phyloP scores from a whole-genome alignment of 192 early-diverging fungal species.

The Coemansia sp. region DNA sequence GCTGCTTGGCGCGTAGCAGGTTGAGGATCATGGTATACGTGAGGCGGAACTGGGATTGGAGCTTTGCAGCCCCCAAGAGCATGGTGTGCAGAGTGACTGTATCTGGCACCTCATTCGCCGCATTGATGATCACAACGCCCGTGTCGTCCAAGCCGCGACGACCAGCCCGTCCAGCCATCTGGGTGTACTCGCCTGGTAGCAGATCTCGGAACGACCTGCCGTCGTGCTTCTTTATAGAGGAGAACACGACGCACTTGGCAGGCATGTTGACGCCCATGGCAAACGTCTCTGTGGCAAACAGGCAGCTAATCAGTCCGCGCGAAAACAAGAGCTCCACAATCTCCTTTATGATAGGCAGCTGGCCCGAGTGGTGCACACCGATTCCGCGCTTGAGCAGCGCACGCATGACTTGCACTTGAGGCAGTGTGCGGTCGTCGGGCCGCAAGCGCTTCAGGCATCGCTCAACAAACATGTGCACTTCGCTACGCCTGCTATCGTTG shows the following conservation, averaged over 20 bases:
- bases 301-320: constrained; percentile 80
- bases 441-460: constrained; percentile 76
- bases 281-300: constrained; percentile 99
- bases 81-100: constrained; percentile 66
- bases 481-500: constrained; percentile 71
- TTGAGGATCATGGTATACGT: constrained; percentile 99
- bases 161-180: constrained; percentile 98
- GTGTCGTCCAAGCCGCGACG: constrained; percentile 89
- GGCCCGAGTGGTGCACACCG: constrained; percentile 95
- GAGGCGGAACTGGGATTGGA: constrained; percentile 92
- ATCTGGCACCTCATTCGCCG: constrained; percentile 63
- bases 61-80: constrained; percentile 83
- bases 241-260: constrained; percentile 91
- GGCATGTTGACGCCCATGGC: constrained; percentile 99
- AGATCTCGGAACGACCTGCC: constrained; percentile 84
- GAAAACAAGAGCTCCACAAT: constrained; percentile 96
- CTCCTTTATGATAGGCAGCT: constrained; percentile 97
- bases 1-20: constrained; percentile 88
- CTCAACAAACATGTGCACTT: constrained; percentile 87
- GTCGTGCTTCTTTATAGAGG: constrained; percentile 88
- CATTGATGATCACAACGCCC: constrained; percentile 85
- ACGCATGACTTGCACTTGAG: constrained; percentile 83
- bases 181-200: constrained; percentile 94
- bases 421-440: constrained; percentile 79
- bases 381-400: constrained; percentile 87